Evolutionary conservation across 805 yeast genomes (phyloP).

Genomic region (Wickerhamomyces hampshirensis): DNA sequence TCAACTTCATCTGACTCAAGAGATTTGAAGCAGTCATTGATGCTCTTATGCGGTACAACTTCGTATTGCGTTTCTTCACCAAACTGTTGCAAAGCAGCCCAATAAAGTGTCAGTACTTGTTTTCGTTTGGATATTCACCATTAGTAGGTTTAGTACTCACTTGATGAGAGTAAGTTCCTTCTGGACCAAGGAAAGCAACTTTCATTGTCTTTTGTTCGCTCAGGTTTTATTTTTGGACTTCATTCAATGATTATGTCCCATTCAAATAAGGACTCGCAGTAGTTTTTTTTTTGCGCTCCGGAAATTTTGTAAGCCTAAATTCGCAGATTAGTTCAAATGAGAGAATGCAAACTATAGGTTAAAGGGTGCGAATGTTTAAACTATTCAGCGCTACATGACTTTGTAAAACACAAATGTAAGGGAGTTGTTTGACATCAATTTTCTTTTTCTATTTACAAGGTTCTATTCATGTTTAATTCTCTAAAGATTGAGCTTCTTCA

Average conservation of each 20-base stretch:
- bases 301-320: no score
- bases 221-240: no score
- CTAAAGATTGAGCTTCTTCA: conserved; percentile 69
- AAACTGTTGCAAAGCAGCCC: conserved; percentile 59
- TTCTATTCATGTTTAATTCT: conserved; percentile 25
- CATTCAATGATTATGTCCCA: no score
- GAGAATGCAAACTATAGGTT: no score
- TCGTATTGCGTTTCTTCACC: conserved; percentile 19
- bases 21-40: conserved; percentile 59
- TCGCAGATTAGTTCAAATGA: no score
- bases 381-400: no score
- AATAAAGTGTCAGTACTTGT: not conserved
- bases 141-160: conserved; percentile 28
- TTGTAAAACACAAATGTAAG: no score
- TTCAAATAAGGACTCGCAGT: no score
- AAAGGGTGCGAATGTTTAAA: no score
- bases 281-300: no score
- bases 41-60: conserved; percentile 21
- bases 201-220: conserved; percentile 18
- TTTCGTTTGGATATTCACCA: not conserved
- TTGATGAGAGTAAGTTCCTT: conserved; percentile 91
- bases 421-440: no score
- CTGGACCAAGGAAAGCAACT: conserved; percentile 83
- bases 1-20: conserved; percentile 42
- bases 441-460: not conserved